Evolutionary conservation across 345 rosid genomes (phyloP).

Genomic region (Pelargonium nanum): DNA sequence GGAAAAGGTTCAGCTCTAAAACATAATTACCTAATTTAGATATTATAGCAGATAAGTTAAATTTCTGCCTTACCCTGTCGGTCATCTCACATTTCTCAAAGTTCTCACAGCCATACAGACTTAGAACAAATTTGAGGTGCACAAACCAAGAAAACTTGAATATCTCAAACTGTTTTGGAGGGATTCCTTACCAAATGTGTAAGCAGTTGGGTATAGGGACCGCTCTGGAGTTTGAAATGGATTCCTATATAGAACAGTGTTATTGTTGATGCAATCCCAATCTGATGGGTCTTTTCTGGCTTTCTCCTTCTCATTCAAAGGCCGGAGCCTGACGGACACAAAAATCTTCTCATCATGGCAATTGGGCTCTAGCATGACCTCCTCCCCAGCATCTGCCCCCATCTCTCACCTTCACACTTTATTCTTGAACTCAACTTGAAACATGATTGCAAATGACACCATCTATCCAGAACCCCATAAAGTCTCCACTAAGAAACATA

Average conservation of each 20-base stretch:
- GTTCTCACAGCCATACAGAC: background rate
- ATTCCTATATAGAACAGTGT: conserved; percentile 56
- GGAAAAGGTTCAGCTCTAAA: too few relatives aligned
- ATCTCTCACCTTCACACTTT: conserved; percentile 26
- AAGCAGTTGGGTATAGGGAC: conserved; percentile 82
- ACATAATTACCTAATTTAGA: too few relatives aligned
- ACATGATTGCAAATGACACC: conserved; percentile 8
- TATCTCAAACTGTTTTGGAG: background rate
- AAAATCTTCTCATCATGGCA: conserved; percentile 52
- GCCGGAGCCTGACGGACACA: conserved; percentile 84
- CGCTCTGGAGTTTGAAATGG: conserved; percentile 72
- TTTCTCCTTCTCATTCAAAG: conserved; percentile 71
- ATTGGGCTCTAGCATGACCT: conserved; percentile 33
- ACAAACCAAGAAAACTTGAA: background rate
- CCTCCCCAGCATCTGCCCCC: conserved; percentile 43
- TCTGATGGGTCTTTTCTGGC: conserved; percentile 61
- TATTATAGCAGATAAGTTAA: too few relatives aligned
- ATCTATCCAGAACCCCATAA: conserved; percentile 1
- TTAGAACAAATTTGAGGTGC: background rate
- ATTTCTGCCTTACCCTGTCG: too few relatives aligned
- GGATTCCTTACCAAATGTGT: conserved; percentile 61
- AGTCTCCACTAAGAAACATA: background rate
- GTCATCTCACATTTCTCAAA: too few relatives aligned
- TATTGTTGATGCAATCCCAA: conserved; percentile 83
- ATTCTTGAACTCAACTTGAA: background rate